A percentile compares a stretch with the other conserved stretches of the same genome.
phyloP scores from a whole-genome alignment of 2,329 filamentous ascomycete genomes.

The Diplodia corticola region DNA sequence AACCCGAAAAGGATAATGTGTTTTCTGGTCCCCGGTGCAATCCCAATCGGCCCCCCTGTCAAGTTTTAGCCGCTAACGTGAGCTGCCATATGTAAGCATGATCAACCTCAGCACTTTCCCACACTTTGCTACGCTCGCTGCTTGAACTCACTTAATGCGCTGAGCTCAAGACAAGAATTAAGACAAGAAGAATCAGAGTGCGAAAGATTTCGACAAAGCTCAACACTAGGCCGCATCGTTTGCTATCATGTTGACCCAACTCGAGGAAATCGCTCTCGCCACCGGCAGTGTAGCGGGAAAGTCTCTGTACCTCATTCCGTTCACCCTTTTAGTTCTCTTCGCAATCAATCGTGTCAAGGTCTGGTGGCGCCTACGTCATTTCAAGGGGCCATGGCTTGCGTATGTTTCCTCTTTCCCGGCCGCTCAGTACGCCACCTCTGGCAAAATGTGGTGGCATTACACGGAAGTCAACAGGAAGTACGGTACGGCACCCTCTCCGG shows the following conservation, averaged over 20 bases:
- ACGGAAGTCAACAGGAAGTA: constrained; percentile 26
- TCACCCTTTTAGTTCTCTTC: constrained; percentile 22
- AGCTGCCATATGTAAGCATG: background rate
- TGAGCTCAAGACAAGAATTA: too few relatives aligned
- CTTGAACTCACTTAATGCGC: too few relatives aligned
- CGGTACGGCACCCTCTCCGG: constrained; percentile 21
- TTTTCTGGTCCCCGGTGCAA: background rate
- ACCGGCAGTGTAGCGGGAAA: background rate
- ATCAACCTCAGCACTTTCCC: background rate
- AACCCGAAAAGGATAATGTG: background rate
- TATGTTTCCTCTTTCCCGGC: constrained; percentile 29
- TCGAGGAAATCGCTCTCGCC: background rate
- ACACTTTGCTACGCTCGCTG: too few relatives aligned
- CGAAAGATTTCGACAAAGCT: too few relatives aligned
- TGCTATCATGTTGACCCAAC: background rate
- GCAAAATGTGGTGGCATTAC: constrained; percentile 25
- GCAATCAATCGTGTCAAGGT: constrained; percentile 12
- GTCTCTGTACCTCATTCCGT: constrained; percentile 18
- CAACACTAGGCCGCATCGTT: too few relatives aligned
- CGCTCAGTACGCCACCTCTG: constrained; percentile 26
- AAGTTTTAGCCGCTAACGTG: background rate
- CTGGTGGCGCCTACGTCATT: constrained; percentile 30
- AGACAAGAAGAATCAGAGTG: too few relatives aligned
- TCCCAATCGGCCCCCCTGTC: background rate
- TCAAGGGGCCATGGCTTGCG: constrained; percentile 30